phyloP scores from a whole-genome alignment of 2,329 filamentous ascomycete genomes.

The Calycina herbarum region DNA sequence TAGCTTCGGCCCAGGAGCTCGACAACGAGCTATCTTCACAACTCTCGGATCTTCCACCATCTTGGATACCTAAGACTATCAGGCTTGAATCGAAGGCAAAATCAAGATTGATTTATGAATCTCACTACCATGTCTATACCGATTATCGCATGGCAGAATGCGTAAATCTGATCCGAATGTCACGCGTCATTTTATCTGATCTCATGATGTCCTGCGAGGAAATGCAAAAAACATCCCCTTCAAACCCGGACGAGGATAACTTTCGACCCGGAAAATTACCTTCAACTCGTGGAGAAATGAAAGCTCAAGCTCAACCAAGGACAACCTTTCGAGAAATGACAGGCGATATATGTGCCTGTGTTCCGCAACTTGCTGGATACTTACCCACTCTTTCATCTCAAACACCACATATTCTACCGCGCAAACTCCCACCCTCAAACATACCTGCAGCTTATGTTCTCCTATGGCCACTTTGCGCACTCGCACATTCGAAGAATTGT shows the following conservation, averaged over 20 bases:
- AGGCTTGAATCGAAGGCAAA: neutral
- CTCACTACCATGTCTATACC: conserved; percentile 21
- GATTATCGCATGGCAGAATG: conserved; percentile 17
- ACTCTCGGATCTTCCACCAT: neutral
- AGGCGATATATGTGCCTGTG: conserved; percentile 12
- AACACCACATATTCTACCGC: neutral
- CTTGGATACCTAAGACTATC: conserved; percentile 1
- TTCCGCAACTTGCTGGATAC: conserved; percentile 16
- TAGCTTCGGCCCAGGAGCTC: neutral
- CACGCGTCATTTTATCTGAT: conserved; percentile 17
- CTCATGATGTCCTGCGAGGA: conserved; percentile 6
- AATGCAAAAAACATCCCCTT: neutral
- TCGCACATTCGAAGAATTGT: conserved; percentile 9
- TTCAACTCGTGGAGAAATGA: too few species aligned
- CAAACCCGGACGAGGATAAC: neutral
- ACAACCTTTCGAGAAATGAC: neutral
- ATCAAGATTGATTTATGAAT: conserved; percentile 17
- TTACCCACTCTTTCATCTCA: neutral
- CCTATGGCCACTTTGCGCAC: conserved; percentile 16
- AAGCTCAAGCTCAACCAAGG: neutral
- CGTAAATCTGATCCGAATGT: conserved; percentile 18
- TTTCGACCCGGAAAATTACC: too few species aligned
- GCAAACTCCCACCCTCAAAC: neutral
- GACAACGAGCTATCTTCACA: conserved; percentile 1
- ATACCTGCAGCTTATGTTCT: conserved; percentile 9